phyloP scores from a whole-genome alignment of 345 rosid species.

The Gossypium ekmanianum region DNA sequence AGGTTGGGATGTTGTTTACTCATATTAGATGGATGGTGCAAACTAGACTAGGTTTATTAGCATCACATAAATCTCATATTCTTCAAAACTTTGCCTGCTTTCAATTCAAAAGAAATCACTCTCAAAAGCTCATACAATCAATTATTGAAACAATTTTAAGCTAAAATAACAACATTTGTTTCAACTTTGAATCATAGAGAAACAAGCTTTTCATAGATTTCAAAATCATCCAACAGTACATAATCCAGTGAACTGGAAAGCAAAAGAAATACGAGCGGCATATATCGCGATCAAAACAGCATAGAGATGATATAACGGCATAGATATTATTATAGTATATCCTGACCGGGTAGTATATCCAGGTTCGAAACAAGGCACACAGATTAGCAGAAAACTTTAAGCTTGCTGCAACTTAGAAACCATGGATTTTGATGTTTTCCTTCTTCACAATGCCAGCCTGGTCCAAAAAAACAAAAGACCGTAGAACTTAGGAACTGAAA shows the following conservation, averaged over 20 bases:
- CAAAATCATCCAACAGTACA: slow-evolving; percentile 8
- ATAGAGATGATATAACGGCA: not conserved
- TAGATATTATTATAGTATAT: not conserved
- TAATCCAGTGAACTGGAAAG: not conserved
- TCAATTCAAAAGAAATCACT: not conserved
- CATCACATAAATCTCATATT: no score
- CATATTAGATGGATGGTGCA: no score
- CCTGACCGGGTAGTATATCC: not conserved
- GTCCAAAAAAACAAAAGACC: not conserved
- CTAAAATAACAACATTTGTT: not conserved
- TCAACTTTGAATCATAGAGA: not conserved
- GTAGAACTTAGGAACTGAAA: not conserved
- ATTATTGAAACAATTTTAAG: not conserved
- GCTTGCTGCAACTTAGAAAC: slow-evolving; percentile 52
- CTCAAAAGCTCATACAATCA: not conserved
- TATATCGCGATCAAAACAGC: not conserved
- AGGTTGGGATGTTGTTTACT: no score
- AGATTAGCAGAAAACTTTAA: not conserved
- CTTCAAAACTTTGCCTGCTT: not conserved
- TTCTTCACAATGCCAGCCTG: slow-evolving; percentile 97
- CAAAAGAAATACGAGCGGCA: not conserved
- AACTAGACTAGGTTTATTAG: no score
- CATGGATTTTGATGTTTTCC: slow-evolving; percentile 94
- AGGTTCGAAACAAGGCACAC: not conserved
- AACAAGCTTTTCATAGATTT: slow-evolving; percentile 1